phyloP scores from a whole-genome alignment of 345 rosid species.

The Angophora floribunda region DNA sequence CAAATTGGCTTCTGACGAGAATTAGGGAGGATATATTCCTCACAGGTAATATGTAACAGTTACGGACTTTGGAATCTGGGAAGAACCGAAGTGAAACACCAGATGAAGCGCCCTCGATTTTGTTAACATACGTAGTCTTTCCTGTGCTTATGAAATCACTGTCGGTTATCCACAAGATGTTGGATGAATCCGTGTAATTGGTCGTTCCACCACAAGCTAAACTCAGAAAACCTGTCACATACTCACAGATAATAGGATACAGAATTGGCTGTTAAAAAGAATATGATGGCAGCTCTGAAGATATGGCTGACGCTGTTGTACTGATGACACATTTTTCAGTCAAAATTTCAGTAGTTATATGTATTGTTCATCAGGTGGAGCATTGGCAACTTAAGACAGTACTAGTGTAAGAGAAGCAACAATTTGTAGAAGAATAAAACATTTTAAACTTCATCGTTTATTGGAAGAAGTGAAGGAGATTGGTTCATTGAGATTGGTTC shows the following conservation, averaged over 20 bases:
- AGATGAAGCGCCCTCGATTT: conserved; percentile 20
- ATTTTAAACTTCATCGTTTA: background rate
- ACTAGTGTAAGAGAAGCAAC: background rate
- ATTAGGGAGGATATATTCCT: conserved; percentile 42
- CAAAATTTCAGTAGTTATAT: background rate
- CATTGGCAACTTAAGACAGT: background rate
- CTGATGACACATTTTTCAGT: background rate
- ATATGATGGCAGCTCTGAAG: background rate
- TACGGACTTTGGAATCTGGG: conserved; percentile 31
- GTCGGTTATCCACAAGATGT: conserved; percentile 66
- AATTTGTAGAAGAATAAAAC: background rate
- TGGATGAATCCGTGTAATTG: conserved; percentile 32
- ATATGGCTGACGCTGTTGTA: background rate
- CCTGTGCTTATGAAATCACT: conserved; percentile 44
- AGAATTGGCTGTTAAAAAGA: background rate
- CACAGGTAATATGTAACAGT: conserved; percentile 56
- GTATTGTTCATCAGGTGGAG: background rate
- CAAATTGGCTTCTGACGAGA: conserved; percentile 64
- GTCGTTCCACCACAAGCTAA: conserved; percentile 61
- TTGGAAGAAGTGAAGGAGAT: background rate
- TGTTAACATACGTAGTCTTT: conserved; percentile 27
- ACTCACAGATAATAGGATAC: background rate
- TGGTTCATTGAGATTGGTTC: background rate
- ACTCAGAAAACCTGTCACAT: conserved; percentile 71
- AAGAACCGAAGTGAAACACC: conserved; percentile 48